phyloP scores from a whole-genome alignment of 2,329 filamentous ascomycete species.

The Alternaria atra region DNA sequence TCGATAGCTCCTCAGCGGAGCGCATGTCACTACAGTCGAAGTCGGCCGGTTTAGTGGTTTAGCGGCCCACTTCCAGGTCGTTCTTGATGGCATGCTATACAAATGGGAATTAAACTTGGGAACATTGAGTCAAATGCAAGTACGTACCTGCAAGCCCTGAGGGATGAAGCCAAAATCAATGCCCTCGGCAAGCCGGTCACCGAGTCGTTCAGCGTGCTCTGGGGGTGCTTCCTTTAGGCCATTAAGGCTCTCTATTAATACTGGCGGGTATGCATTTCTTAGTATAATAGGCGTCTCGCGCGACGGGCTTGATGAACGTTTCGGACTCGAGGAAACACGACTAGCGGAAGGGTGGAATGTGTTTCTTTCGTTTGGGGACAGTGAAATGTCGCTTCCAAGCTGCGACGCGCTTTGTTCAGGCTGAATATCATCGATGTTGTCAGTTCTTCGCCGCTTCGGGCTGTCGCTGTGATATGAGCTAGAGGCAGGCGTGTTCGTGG shows the following conservation, averaged over 20 bases:
- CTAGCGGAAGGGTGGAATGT: slow-evolving; percentile 22
- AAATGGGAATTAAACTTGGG: slow-evolving; percentile 6
- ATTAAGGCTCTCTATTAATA: slow-evolving; percentile 24
- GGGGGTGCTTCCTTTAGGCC: slow-evolving; percentile 21
- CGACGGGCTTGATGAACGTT: slow-evolving; percentile 24
- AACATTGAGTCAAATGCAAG: slow-evolving; percentile 4
- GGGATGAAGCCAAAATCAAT: slow-evolving; percentile 28
- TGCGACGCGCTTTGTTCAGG: slow-evolving; percentile 26
- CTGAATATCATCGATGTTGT: slow-evolving; percentile 20
- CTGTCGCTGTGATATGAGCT: slow-evolving; percentile 21
- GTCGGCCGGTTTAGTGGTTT: slow-evolving; percentile 24
- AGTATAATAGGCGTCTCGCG: slow-evolving; percentile 24
- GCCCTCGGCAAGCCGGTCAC: slow-evolving; percentile 22
- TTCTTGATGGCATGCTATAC: slow-evolving; percentile 23
- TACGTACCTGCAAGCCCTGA: slow-evolving; percentile 23
- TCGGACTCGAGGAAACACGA: slow-evolving; percentile 19
- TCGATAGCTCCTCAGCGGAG: slow-evolving; percentile 17
- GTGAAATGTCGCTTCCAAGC: slow-evolving; percentile 18
- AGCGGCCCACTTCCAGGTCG: slow-evolving; percentile 22
- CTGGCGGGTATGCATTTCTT: slow-evolving; percentile 22
- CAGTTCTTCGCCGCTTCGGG: slow-evolving; percentile 22
- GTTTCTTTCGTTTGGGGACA: slow-evolving; percentile 20
- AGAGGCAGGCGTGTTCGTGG: slow-evolving; percentile 9
- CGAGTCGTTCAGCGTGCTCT: slow-evolving; percentile 20
- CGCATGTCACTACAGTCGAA: slow-evolving; percentile 18